Percentiles rank a stretch among this genome's conserved stretches.
Conservation (phyloP, 2,329 filamentous ascomycete species). For the Endoconidiophora polonica region DNA sequence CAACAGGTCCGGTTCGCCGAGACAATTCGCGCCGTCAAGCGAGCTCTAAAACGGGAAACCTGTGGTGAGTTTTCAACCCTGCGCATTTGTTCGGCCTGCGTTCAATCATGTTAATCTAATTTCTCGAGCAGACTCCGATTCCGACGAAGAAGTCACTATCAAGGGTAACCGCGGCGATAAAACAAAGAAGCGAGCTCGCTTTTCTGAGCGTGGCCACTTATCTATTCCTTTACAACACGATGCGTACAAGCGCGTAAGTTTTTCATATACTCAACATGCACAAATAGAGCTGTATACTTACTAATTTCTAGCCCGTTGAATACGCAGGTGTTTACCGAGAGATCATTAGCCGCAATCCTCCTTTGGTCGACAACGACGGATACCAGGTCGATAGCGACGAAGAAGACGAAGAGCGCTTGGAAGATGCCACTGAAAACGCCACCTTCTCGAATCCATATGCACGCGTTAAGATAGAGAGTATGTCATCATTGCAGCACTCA, state of each 20-base stretch:
- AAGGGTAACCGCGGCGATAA: constrained; percentile 65
- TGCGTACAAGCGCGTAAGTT: constrained; percentile 50
- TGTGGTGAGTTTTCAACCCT: constrained; percentile 30
- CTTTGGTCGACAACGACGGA: constrained; percentile 59
- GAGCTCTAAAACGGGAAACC: constrained; percentile 46
- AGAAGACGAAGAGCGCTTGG: constrained; percentile 46
- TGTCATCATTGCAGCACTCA: constrained; percentile 16
- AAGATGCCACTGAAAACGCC: constrained; percentile 43
- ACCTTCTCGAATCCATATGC: constrained; percentile 60
- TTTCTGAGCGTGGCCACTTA: constrained; percentile 53
- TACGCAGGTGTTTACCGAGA: constrained; percentile 57
- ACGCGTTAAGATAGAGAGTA: constrained; percentile 54
- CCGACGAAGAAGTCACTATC: constrained; percentile 53
- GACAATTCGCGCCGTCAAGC: constrained; percentile 51
- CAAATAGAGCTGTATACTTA: not conserved
- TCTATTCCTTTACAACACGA: constrained; percentile 48
- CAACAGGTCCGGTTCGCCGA: constrained; percentile 49
- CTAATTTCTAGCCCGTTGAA: constrained; percentile 42
- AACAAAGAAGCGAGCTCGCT: constrained; percentile 57
- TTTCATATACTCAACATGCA: not conserved
- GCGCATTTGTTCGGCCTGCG: not conserved
- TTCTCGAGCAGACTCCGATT: constrained; percentile 48
- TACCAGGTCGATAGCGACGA: constrained; percentile 61
- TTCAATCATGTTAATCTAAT: not conserved
- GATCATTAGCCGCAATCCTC: constrained; percentile 59